A percentile compares a stretch with the other conserved stretches of the same genome.
Evolutionary conservation across 2,329 filamentous ascomycete genomes (phyloP).

Genomic region (Gaeumannomyces sp.): DNA sequence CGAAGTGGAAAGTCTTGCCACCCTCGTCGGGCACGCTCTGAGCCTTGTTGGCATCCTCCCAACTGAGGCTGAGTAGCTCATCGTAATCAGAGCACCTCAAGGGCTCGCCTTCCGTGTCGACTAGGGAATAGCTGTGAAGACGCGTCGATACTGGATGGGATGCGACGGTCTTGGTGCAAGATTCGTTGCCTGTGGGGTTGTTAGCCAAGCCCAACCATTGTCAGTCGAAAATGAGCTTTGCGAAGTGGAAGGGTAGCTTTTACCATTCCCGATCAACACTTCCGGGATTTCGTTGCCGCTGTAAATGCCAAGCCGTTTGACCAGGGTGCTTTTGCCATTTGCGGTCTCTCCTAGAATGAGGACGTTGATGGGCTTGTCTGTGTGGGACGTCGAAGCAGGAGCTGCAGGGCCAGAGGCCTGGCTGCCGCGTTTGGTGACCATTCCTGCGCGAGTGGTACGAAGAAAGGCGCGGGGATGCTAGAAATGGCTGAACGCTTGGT

Average conservation of each 20-base stretch:
- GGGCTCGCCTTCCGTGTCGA: neutral
- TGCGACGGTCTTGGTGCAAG: slow-evolving; percentile 1
- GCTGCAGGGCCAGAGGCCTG: too few species aligned
- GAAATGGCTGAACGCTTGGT: too few species aligned
- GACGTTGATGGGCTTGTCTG: neutral
- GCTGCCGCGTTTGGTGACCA: neutral
- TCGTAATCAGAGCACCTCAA: neutral
- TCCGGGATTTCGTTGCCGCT: neutral
- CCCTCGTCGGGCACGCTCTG: neutral
- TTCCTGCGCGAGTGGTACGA: neutral
- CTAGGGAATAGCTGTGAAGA: neutral
- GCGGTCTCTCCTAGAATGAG: neutral
- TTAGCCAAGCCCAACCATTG: neutral
- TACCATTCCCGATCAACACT: neutral
- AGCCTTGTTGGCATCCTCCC: neutral
- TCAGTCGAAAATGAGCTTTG: too few species aligned
- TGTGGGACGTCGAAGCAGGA: neutral
- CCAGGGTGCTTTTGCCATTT: neutral
- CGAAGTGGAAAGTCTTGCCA: slow-evolving; percentile 1
- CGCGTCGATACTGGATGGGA: neutral
- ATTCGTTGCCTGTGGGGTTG: neutral
- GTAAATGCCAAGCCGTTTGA: neutral
- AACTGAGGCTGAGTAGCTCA: neutral
- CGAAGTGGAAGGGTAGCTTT: too few species aligned
- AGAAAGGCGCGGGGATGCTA: too few species aligned